Percentiles rank a stretch among this genome's conserved stretches.
These are phyloP conservation scores for Phytophthora melonis DNA, from an alignment of 352 stramenopile genomes.

Conservation along the genomic window DNA sequence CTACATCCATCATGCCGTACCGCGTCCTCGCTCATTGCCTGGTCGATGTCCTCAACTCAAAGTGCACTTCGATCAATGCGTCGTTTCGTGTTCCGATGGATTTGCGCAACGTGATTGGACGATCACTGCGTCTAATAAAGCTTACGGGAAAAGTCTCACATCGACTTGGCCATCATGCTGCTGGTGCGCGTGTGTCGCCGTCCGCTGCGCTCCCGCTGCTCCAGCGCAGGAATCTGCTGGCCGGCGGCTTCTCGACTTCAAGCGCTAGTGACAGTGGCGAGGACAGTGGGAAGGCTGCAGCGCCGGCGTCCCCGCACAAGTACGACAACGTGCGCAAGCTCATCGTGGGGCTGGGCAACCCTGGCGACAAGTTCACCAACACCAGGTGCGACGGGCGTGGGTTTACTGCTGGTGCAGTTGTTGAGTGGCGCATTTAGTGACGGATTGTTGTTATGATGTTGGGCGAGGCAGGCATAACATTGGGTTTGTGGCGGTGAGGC, in stretches of 20 bases:
- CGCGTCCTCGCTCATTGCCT: conserved; percentile 58
- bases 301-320: conserved; percentile 32
- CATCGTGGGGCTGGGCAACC: conserved; percentile 87
- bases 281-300: neutral
- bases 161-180: conserved; percentile 18
- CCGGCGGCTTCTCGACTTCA: conserved; percentile 22
- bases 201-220: neutral
- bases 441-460: neutral
- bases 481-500: conserved; percentile 64
- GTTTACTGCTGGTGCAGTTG: neutral
- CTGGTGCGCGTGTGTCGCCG: conserved; percentile 16
- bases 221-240: conserved; percentile 20
- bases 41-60: neutral
- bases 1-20: conserved; percentile 24
- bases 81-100: conserved; percentile 26
- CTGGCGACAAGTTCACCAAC: conserved; percentile 81
- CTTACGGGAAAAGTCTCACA: neutral
- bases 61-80: neutral
- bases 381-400: conserved; percentile 56
- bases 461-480: conserved; percentile 79
- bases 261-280: neutral
- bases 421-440: neutral
- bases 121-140: neutral
- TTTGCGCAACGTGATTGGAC: neutral
- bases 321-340: conserved; percentile 84